Base-by-base conservation (phyloP, 2,329 filamentous ascomycete species). In the Stachybotrys chartarum region DNA sequence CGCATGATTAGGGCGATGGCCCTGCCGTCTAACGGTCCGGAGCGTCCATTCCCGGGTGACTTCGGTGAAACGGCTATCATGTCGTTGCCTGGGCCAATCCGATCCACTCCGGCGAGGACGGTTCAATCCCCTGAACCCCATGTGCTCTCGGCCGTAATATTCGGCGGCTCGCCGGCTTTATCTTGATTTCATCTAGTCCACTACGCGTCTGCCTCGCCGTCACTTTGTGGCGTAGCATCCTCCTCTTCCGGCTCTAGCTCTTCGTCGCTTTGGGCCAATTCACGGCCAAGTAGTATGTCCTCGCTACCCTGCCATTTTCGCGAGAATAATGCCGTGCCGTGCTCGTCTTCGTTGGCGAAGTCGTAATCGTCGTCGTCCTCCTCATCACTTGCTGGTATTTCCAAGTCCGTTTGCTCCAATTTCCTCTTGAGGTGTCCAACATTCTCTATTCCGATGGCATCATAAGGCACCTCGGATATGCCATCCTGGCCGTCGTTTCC, bases 271-370 rank as follows among this genome's bases (percentile, higher is more conserved):
- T 72, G 69, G 30, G 73, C 74, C 52, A 77, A 68, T 10, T 72
- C 68, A 49, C 75, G 75, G 51, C 78, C 78, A 5, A 85, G 72
- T 42, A 86, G 70, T 49, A 85, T 71, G 63, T 86, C 84, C 63
- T 87, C 83, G 61, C 83, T 86, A 18, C 83, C 84, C 68, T 86
- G 83, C 82, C 82, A 86, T 66, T 86, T 32, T 32, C 50, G 83
- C 8, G 82, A n/a, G 83, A 83, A 79, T 4, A 72, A 73, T 11
- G 83, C 82, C 62, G 85, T 72, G 52, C 79, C 77, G 55, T 81
- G 79, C 55, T 87, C 85, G 61, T 86, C 84, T 49, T 83, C 81
- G 53, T 87, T 82, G 45, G 80, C 80, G 87, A 87, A 91, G 14
- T 85, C 86, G 63, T 89, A 90, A 63, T 88, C 84, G 32, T 79